A percentile compares a stretch with the other conserved stretches of the same genome.
Conservation (phyloP, 2,329 filamentous ascomycete species). For the Nigrospora osmanthi region DNA sequence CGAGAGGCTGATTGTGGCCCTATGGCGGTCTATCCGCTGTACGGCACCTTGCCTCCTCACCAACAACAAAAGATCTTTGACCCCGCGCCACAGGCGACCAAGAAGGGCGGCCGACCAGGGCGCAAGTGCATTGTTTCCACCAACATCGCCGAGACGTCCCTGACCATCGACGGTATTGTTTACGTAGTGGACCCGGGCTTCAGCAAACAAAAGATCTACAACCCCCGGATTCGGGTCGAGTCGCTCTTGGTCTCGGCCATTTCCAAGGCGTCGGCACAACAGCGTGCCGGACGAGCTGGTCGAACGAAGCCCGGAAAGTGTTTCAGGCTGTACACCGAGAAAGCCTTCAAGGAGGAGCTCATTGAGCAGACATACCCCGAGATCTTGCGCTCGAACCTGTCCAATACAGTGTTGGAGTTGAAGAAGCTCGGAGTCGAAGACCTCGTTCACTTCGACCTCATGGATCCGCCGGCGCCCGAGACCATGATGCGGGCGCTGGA, state of each 20-base stretch:
- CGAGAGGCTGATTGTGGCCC: conserved; percentile 88
- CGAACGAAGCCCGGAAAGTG: conserved; percentile 98
- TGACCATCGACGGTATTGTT: conserved; percentile 98
- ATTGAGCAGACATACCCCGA: conserved; percentile 97
- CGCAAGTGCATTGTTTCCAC: conserved; percentile 91
- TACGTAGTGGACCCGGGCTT: conserved; percentile 99
- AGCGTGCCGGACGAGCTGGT: conserved; percentile 96
- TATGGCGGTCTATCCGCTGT: conserved; percentile 84
- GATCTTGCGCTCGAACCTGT: conserved; percentile 87
- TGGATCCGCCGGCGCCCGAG: conserved; percentile 96
- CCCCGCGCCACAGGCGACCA: conserved; percentile 66
- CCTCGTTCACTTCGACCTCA: conserved; percentile 95
- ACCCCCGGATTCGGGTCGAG: conserved; percentile 91
- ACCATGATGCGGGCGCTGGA: conserved; percentile 97
- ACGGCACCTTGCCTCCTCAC: conserved; percentile 83
- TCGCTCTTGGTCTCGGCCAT: conserved; percentile 96
- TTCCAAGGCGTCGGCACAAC: conserved; percentile 93
- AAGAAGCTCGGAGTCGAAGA: conserved; percentile 97
- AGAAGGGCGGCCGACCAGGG: conserved; percentile 74
- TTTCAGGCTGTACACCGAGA: conserved; percentile 93
- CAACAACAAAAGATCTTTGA: conserved; percentile 97
- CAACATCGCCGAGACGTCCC: conserved; percentile 94
- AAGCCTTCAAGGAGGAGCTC: conserved; percentile 93
- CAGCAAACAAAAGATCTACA: conserved; percentile 99
- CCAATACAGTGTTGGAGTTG: conserved; percentile 89